Evolutionary conservation across 441 rosid genomes (phyloP), one percentile per base, ranked within the genome.

Genomic region (Omphalea diandra): DNA sequence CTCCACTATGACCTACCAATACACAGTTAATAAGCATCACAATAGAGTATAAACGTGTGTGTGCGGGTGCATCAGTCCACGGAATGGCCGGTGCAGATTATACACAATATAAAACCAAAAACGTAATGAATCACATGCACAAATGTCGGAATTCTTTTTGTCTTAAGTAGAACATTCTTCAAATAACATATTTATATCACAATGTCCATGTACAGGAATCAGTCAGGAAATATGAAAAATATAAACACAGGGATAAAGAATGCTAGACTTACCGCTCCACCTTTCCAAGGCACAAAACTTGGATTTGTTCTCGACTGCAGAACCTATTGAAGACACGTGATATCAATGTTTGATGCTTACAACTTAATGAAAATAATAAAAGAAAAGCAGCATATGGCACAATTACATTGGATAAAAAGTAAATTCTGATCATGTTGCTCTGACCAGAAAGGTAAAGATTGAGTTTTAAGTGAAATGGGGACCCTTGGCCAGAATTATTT

Each of bases 301-400:
- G 96, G 90, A 71, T 87, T 87, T 43, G 86, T 82, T 83, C 96
- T 91, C 56, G 98, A 83, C 73, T 76, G 98, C 73, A 93, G 76
- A 73, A 96, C 98, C 89, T 90, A 76, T 74, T 76, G 43, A 64
- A 68, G 32, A 74, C 29, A 38, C 12, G 56, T 29, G 32, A 74
- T 70, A 76, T 75, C 77, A 75, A 76, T 60, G 67, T 40, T 46
- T 72, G 54, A 18, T 29, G 64, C 52, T 63, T 65, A 44, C 17
- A 56, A 54, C 56, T 53, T 36, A 20, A 71, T 10, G 65, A n/a
- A 38, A 64, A 33, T 33, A 58, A 41, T 20, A 41, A 60, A 44
- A 29, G 20, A 64, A 29, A 29, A 29, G 56, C 41, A 26, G 18
- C 10, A 4, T 12, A 29, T 38, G 38, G 32, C 7, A 41, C 1